Evolutionary conservation across 768 basidiomycete species (phyloP).

Genomic region (Saitozyma podzolica): DNA sequence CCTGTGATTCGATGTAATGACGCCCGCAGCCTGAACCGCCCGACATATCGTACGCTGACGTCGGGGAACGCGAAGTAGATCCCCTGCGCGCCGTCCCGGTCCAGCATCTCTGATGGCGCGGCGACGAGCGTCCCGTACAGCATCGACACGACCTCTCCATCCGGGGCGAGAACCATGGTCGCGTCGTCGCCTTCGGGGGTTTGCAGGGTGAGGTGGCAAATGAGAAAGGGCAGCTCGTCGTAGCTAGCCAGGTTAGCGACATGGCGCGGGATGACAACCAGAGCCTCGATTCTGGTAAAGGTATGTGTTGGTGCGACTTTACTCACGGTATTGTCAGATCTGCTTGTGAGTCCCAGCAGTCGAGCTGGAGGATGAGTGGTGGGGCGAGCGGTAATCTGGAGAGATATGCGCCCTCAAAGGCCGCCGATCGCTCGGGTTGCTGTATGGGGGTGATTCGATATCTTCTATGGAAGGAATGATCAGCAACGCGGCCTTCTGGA

Average conservation of each 20-base stretch:
- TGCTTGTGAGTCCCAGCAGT: conserved; percentile 70
- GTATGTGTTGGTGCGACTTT: neutral
- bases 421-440: conserved; percentile 76
- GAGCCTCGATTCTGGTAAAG: neutral
- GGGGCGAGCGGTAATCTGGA: conserved; percentile 82
- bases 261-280: neutral
- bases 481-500: neutral
- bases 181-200: conserved; percentile 63
- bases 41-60: conserved; percentile 77
- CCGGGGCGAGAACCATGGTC: conserved; percentile 28
- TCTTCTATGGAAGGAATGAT: conserved; percentile 37
- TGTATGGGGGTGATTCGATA: conserved; percentile 85
- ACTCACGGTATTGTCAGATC: conserved; percentile 75
- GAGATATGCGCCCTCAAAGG: conserved; percentile 71
- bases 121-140: conserved; percentile 85
- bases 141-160: conserved; percentile 57
- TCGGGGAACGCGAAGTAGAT: conserved; percentile 88
- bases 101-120: conserved; percentile 73
- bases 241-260: conserved; percentile 59
- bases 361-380: conserved; percentile 76
- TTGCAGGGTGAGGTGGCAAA: conserved; percentile 76
- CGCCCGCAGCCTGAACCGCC: conserved; percentile 72
- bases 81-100: conserved; percentile 76
- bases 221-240: conserved; percentile 79
- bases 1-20: conserved; percentile 71